Percentiles rank a stretch among this genome's conserved stretches.
These are phyloP conservation scores for Botrytis porri DNA, from an alignment of 2,329 filamentous ascomycete species.

Conservation along the genomic window DNA sequence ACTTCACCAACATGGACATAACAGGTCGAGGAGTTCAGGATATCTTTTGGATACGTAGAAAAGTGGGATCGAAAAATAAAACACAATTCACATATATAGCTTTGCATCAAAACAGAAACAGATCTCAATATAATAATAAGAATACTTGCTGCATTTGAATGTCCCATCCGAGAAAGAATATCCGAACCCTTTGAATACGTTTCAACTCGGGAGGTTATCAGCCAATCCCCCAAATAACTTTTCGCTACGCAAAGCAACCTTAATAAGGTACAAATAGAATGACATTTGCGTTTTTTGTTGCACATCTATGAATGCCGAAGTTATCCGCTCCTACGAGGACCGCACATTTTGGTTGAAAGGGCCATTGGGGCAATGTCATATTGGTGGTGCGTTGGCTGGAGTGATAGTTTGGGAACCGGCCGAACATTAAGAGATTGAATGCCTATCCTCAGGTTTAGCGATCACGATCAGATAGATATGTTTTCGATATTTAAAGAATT, in stretches of 20 bases:
- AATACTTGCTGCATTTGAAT: neutral
- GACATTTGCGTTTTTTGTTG: neutral
- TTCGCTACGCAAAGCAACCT: neutral
- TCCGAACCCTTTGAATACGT: neutral
- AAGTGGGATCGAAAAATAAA: no score
- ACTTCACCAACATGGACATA: neutral
- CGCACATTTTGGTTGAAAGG: neutral
- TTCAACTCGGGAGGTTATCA: neutral
- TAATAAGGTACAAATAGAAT: neutral
- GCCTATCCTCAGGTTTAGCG: neutral
- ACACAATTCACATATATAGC: neutral
- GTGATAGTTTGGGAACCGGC: neutral
- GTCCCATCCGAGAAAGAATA: neutral
- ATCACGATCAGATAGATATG: neutral
- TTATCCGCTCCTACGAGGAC: neutral
- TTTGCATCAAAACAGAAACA: neutral
- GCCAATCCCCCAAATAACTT: neutral
- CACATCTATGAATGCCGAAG: conserved; percentile 8
- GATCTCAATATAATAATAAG: neutral
- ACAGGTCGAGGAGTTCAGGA: neutral
- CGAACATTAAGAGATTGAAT: neutral
- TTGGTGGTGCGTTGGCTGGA: neutral
- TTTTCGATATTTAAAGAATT: neutral
- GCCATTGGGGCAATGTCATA: neutral
- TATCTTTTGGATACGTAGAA: neutral